These are phyloP conservation scores for Fonsecaea monophora DNA, from an alignment of 2,329 filamentous ascomycete genomes.

Conservation along the genomic window DNA sequence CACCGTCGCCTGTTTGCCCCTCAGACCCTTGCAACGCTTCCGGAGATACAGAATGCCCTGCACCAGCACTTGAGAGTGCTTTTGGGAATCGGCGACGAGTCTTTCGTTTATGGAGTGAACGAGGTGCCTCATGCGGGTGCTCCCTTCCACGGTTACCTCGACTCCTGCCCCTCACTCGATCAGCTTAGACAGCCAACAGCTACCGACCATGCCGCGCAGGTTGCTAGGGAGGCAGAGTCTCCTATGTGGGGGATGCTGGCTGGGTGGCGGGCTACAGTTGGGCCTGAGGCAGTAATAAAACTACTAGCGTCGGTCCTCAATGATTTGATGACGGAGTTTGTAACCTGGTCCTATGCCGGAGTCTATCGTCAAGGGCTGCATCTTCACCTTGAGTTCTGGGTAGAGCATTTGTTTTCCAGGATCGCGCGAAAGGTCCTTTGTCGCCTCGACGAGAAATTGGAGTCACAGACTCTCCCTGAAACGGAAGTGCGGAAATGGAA, in stretches of 20 bases:
- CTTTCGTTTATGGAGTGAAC: conserved; percentile 26
- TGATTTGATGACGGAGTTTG: conserved; percentile 62
- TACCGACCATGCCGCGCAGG: conserved; percentile 24
- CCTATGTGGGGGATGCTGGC: conserved; percentile 27
- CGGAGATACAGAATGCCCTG: conserved; percentile 23
- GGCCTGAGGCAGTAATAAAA: conserved; percentile 61
- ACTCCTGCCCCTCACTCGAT: conserved; percentile 23
- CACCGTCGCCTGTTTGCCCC: conserved; percentile 25
- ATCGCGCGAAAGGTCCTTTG: conserved; percentile 55
- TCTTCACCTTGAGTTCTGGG: conserved; percentile 61
- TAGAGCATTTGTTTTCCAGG: conserved; percentile 61
- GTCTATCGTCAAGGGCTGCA: conserved; percentile 61
- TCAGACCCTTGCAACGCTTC: conserved; percentile 14
- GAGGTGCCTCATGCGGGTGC: conserved; percentile 11
- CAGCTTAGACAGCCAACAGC: conserved; percentile 29
- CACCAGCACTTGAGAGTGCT: conserved; percentile 24
- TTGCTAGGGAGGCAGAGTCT: conserved; percentile 23
- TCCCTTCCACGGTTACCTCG: conserved; percentile 32
- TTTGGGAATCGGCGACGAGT: conserved; percentile 33
- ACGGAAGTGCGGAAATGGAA: conserved; percentile 61
- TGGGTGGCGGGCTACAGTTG: conserved; percentile 48
- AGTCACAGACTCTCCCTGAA: conserved; percentile 44
- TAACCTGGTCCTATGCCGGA: conserved; percentile 62
- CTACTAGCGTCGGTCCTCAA: conserved; percentile 66
- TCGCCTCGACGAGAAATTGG: conserved; percentile 18